Percentiles rank a stretch among this genome's conserved stretches.
These are phyloP conservation scores for Suillus cothurnatus DNA, from an alignment of 768 basidiomycete species.

Conservation along the genomic window DNA sequence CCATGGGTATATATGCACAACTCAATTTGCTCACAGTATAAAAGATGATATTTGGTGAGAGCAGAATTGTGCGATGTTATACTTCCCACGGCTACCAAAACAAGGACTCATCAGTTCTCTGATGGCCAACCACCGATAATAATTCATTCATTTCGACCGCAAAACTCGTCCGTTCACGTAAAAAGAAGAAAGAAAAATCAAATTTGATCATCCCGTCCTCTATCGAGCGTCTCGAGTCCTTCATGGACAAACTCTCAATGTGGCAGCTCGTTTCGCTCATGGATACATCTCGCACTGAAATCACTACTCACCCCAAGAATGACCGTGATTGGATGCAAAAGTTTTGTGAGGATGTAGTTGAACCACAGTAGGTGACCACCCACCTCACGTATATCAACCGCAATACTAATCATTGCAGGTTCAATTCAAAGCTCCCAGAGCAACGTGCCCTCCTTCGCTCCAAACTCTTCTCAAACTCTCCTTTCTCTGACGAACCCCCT, in stretches of 20 bases:
- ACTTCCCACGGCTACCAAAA: too few species aligned
- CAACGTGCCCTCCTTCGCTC: conserved; percentile 58
- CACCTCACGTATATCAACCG: conserved; percentile 1
- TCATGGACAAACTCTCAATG: conserved; percentile 79
- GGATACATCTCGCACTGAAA: conserved; percentile 32
- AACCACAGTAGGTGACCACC: conserved; percentile 57
- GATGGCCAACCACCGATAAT: too few species aligned
- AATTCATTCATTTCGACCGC: conserved; percentile 12
- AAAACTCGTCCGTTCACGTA: conserved; percentile 12
- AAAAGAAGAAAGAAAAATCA: conserved; percentile 23
- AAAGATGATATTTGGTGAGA: too few species aligned
- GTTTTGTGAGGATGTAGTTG: conserved; percentile 70
- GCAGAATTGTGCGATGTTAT: too few species aligned
- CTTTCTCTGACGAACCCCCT: conserved; percentile 50
- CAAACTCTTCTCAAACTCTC: conserved; percentile 69
- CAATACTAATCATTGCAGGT: conserved; percentile 41
- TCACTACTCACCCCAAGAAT: conserved; percentile 11
- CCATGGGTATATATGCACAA: too few species aligned
- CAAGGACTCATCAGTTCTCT: too few species aligned
- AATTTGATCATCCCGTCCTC: conserved; percentile 26
- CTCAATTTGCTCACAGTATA: too few species aligned
- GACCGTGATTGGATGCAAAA: conserved; percentile 73
- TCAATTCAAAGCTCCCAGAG: conserved; percentile 53
- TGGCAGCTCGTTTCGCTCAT: conserved; percentile 65
- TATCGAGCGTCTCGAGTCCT: conserved; percentile 64